Percentiles rank a stretch among this genome's conserved stretches.
Conservation (phyloP, 176 grass and related monocot genomes). For the Aechmea fasciata region DNA sequence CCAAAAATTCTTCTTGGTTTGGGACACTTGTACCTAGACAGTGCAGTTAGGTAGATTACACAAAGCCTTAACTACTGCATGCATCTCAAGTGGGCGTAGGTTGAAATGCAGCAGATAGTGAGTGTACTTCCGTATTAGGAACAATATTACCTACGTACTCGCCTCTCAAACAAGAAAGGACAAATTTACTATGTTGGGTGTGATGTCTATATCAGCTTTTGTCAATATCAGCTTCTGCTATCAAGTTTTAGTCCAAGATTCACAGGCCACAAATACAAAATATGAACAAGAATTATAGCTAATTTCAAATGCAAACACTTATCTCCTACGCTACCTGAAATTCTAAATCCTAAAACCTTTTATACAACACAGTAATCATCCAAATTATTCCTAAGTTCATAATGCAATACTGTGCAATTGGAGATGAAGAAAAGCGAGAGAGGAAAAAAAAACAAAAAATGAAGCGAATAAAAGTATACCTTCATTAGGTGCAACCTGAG, state of each 20-base stretch:
- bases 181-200: no score
- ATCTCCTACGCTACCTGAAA: no score
- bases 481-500: slow-evolving; percentile 93
- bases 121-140: no score
- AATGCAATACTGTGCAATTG: background rate
- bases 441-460: background rate
- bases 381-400: background rate
- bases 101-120: no score
- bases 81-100: no score
- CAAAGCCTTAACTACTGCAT: no score
- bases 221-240: background rate
- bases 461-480: slow-evolving; percentile 27
- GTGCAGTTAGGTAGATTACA: no score
- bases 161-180: no score
- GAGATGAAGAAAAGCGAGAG: background rate
- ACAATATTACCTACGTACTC: background rate
- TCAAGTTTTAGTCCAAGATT: background rate
- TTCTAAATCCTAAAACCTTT: background rate
- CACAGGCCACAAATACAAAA: background rate
- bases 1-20: no score
- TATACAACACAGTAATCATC: background rate
- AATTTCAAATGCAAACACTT: no score
- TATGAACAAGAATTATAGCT: background rate
- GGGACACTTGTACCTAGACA: no score
- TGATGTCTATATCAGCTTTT: background rate